These are phyloP conservation scores for Colletotrichum sansevieriae DNA, from an alignment of 2,329 filamentous ascomycete genomes.

Conservation along the genomic window DNA sequence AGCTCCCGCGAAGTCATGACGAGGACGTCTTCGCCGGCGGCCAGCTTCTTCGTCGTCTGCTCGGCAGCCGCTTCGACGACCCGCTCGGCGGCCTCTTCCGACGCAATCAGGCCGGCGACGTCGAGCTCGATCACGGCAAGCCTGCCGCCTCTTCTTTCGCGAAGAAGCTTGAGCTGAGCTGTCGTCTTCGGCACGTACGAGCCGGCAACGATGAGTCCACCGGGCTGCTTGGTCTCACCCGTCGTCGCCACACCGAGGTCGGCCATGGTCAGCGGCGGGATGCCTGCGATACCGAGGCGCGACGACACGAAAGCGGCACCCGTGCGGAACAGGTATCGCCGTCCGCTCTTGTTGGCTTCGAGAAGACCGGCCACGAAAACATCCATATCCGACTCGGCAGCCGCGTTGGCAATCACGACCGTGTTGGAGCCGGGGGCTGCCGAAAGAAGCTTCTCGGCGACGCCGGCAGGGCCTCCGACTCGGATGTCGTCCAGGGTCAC, in stretches of 20 bases:
- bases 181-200: conserved; percentile 73
- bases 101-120: conserved; percentile 38
- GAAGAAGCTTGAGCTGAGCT: conserved; percentile 46
- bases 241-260: conserved; percentile 54
- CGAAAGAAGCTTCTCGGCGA: conserved; percentile 46
- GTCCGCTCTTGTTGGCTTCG: conserved; percentile 48
- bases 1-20: conserved; percentile 71
- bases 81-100: conserved; percentile 20
- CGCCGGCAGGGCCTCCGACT: conserved; percentile 46
- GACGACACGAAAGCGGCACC: conserved; percentile 60
- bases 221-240: conserved; percentile 44
- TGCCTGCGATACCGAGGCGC: conserved; percentile 64
- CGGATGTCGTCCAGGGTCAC: conserved; percentile 59
- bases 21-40: conserved; percentile 63
- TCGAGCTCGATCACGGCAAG: conserved; percentile 43
- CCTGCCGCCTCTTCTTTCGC: conserved; percentile 40
- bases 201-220: conserved; percentile 67
- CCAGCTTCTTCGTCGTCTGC: conserved; percentile 49
- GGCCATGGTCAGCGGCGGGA: conserved; percentile 61
- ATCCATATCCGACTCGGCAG: conserved; percentile 66
- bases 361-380: conserved; percentile 65
- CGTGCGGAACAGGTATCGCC: conserved; percentile 55
- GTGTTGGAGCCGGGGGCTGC: conserved; percentile 45
- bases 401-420: conserved; percentile 66
- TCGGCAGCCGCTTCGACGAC: conserved; percentile 34